phyloP scores from a whole-genome alignment of 2,329 filamentous ascomycete species.

The Pleomassaria siparia region DNA sequence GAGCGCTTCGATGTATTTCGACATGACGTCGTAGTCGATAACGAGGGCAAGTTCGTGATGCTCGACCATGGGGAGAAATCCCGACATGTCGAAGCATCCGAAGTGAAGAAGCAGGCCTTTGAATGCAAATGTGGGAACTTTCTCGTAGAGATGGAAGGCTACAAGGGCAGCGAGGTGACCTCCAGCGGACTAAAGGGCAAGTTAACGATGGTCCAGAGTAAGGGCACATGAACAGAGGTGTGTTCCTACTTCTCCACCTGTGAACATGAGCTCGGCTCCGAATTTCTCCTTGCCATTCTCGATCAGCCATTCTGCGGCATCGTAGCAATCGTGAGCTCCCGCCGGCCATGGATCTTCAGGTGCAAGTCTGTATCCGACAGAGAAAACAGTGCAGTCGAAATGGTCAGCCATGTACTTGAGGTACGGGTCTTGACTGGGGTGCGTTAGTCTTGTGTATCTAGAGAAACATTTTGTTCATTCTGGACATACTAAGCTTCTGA shows the following conservation, averaged over 20 bases:
- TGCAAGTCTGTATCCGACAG: constrained; percentile 61
- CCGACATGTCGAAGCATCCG: constrained; percentile 53
- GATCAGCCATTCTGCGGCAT: constrained; percentile 57
- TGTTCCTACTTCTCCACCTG: constrained; percentile 40
- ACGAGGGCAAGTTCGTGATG: constrained; percentile 47
- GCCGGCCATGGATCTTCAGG: constrained; percentile 61
- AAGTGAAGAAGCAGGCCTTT: constrained; percentile 56
- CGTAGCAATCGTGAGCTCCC: constrained; percentile 58
- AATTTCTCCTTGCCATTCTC: constrained; percentile 49
- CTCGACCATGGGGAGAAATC: constrained; percentile 44
- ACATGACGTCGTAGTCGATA: constrained; percentile 51
- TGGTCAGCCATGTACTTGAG: constrained; percentile 55
- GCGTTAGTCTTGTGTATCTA: neutral
- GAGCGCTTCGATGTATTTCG: constrained; percentile 50
- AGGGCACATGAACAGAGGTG: neutral
- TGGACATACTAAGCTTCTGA: constrained; percentile 41
- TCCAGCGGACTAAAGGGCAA: constrained; percentile 49
- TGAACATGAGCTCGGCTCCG: constrained; percentile 47
- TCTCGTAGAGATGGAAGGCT: constrained; percentile 50
- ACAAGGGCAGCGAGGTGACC: constrained; percentile 53
- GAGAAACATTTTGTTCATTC: neutral
- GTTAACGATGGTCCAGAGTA: neutral
- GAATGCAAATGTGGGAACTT: constrained; percentile 44
- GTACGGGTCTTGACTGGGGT: constrained; percentile 48
- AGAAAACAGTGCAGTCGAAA: constrained; percentile 53